A percentile compares a stretch with the other conserved stretches of the same genome.
Conservation (phyloP, 805 yeast species). For the Candida montana region DNA sequence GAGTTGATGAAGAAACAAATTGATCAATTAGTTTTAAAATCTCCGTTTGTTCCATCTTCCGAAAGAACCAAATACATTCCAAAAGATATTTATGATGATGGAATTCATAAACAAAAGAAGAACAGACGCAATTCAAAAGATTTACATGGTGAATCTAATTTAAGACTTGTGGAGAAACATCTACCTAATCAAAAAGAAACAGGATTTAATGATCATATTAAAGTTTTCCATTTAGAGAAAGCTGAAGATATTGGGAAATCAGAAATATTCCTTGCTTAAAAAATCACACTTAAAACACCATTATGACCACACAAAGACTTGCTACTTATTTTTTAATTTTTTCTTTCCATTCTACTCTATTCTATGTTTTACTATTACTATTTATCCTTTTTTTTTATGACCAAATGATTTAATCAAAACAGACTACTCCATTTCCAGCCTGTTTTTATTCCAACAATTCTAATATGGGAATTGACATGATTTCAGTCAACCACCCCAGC, state of each 20-base stretch:
- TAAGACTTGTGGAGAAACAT: conserved; percentile 12
- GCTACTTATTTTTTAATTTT: too few species aligned
- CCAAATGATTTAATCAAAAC: too few species aligned
- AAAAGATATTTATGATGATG: background rate
- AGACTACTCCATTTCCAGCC: too few species aligned
- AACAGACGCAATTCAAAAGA: background rate
- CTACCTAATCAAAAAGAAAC: conserved; percentile 3
- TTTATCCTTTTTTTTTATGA: too few species aligned
- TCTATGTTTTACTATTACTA: too few species aligned
- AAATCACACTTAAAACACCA: too few species aligned
- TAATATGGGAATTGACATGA: too few species aligned
- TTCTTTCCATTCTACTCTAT: too few species aligned
- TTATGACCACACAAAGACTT: too few species aligned
- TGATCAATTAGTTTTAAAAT: conserved; percentile 15
- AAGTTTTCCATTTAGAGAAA: conserved; percentile 16
- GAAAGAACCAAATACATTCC: background rate
- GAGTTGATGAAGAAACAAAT: conserved; percentile 21
- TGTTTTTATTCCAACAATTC: too few species aligned
- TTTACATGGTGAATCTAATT: conserved; percentile 2
- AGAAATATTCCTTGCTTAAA: too few species aligned
- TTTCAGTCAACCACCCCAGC: too few species aligned
- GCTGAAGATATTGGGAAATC: background rate
- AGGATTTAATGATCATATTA: conserved; percentile 13
- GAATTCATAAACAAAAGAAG: background rate
- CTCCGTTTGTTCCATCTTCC: conserved; percentile 16